These are phyloP conservation scores for Hemerocallis citrina DNA, from an alignment of 106 monocot species.

Conservation along the genomic window DNA sequence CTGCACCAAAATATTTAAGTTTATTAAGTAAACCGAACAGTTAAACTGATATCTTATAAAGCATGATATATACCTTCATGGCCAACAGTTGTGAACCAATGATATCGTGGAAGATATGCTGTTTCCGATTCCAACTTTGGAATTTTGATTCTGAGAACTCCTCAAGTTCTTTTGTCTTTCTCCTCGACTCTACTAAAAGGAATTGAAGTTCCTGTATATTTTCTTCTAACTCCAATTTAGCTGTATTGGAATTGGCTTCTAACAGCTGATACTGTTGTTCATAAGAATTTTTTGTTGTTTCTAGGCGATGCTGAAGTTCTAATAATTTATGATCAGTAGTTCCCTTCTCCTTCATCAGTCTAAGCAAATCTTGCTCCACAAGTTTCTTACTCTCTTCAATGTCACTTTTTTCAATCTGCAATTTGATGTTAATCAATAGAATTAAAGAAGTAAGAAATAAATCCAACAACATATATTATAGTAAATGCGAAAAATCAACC, in stretches of 20 bases:
- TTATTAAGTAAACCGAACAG: background rate
- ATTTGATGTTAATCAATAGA: background rate
- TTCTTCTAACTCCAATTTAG: conserved; percentile 27
- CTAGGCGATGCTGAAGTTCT: conserved; percentile 52
- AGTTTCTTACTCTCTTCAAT: conserved; percentile 37
- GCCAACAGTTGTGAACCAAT: conserved; percentile 26
- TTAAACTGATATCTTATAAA: background rate
- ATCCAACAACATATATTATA: background rate
- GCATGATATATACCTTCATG: conserved; percentile 40
- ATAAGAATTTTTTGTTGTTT: conserved; percentile 38
- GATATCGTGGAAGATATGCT: conserved; percentile 16
- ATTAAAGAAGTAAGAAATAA: background rate
- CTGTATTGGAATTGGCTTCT: conserved; percentile 28
- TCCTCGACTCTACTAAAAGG: conserved; percentile 44
- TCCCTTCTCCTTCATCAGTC: conserved; percentile 66
- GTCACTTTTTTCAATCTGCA: conserved; percentile 29
- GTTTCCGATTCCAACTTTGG: conserved; percentile 29
- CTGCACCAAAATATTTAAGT: conserved; percentile 20
- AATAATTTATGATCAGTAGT: conserved; percentile 38
- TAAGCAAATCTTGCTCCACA: conserved; percentile 50
- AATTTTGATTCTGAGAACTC: conserved; percentile 38
- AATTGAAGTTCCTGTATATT: conserved; percentile 30
- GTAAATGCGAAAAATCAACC: background rate
- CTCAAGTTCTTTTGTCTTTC: conserved; percentile 34
- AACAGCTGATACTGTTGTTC: conserved; percentile 29